These are phyloP conservation scores for Blastobotrys americana DNA, from an alignment of 805 yeast species.

Conservation along the genomic window DNA sequence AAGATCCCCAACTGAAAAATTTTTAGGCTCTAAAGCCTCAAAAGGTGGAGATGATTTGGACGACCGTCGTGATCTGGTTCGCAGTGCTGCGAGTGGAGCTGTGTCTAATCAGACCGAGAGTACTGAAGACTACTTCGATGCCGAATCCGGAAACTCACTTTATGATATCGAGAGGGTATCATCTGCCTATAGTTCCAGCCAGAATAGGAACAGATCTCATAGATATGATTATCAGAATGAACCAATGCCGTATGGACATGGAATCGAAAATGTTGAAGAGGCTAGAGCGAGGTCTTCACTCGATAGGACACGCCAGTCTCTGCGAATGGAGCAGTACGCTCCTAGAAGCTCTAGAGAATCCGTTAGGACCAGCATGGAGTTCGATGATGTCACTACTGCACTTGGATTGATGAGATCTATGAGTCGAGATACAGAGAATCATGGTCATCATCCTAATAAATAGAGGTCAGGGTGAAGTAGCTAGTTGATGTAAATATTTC, in stretches of 20 bases:
- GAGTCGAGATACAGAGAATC: constrained; percentile 9
- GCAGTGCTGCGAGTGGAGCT: neutral
- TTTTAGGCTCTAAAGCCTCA: neutral
- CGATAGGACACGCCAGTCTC: constrained; percentile 21
- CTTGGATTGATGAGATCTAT: constrained; percentile 26
- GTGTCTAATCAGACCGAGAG: no score
- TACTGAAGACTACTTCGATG: neutral
- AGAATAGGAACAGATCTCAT: neutral
- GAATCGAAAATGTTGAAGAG: no score
- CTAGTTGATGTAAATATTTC: no score
- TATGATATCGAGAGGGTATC: constrained; percentile 1
- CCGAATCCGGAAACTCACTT: constrained; percentile 1
- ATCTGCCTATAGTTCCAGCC: constrained; percentile 1
- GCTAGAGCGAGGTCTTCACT: constrained; percentile 19
- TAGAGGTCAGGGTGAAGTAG: no score
- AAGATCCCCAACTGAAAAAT: no score
- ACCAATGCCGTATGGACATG: constrained; percentile 1
- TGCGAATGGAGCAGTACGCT: constrained; percentile 20
- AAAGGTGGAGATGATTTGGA: neutral
- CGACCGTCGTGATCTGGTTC: neutral
- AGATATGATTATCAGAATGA: neutral
- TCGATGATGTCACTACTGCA: constrained; percentile 30
- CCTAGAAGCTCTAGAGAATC: constrained; percentile 19
- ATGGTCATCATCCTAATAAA: no score
- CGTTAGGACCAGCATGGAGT: constrained; percentile 19